Percentiles rank a stretch among this genome's conserved stretches.
Conservation (phyloP, 2,329 filamentous ascomycete species). For the Shiraia sp. region DNA sequence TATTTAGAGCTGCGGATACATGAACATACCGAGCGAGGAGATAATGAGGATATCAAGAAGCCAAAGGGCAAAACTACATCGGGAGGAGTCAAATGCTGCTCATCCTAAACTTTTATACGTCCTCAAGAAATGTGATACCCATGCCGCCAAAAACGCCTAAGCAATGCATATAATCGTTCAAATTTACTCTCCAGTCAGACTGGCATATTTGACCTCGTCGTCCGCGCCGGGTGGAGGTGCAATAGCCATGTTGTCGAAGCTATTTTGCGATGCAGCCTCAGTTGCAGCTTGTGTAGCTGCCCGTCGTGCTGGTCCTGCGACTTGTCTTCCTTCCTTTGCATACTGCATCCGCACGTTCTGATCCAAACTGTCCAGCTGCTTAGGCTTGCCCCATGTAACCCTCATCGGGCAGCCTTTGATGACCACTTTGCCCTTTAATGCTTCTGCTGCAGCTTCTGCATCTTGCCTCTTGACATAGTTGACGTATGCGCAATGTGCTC, state of each 20-base stretch:
- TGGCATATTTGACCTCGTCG: conserved; percentile 83
- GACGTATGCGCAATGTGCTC: conserved; percentile 95
- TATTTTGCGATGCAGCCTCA: conserved; percentile 47
- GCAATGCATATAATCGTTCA: conserved; percentile 19
- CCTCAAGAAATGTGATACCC: conserved; percentile 37
- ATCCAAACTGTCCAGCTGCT: conserved; percentile 88
- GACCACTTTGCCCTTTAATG: conserved; percentile 84
- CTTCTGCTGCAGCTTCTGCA: conserved; percentile 82
- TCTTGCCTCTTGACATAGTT: conserved; percentile 86
- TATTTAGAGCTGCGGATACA: conserved; percentile 80
- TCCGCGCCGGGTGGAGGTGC: conserved; percentile 79
- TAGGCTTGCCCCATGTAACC: conserved; percentile 90
- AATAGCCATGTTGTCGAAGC: conserved; percentile 55
- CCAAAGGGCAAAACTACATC: conserved; percentile 50
- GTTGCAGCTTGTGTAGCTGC: conserved; percentile 44
- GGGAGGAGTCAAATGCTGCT: conserved; percentile 45
- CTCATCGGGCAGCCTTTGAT: conserved; percentile 89
- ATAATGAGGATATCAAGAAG: conserved; percentile 87
- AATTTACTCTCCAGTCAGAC: conserved; percentile 75
- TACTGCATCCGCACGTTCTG: conserved; percentile 81
- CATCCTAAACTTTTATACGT: conserved; percentile 36
- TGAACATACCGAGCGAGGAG: conserved; percentile 84
- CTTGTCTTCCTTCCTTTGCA: conserved; percentile 71
- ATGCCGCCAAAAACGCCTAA: conserved; percentile 30
- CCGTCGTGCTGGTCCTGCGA: conserved; percentile 29